These are phyloP conservation scores for Brassica hybrid DNA, from an alignment of 441 rosid species.

Conservation along the genomic window DNA sequence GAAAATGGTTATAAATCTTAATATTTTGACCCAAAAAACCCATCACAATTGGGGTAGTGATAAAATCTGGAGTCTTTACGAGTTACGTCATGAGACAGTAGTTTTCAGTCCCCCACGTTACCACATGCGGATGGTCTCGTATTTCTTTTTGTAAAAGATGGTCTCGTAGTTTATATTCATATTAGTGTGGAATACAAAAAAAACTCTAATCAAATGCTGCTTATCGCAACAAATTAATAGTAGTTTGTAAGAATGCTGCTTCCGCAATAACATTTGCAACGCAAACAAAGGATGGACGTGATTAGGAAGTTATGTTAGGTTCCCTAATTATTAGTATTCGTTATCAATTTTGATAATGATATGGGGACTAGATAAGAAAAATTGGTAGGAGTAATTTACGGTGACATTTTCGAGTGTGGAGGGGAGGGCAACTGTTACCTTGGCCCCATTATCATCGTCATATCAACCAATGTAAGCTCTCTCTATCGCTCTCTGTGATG, in stretches of 20 bases:
- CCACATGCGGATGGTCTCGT: neutral
- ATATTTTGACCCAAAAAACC: neutral
- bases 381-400: slow-evolving; percentile 27
- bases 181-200: neutral
- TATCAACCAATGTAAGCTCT: slow-evolving; percentile 8
- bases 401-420: slow-evolving; percentile 40
- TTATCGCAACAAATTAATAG: neutral
- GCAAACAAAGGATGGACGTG: slow-evolving; percentile 13
- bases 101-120: neutral
- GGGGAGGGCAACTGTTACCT: slow-evolving; percentile 33
- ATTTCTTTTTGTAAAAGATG: neutral
- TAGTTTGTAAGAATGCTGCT: neutral
- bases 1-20: too few relatives aligned
- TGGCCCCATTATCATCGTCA: slow-evolving; percentile 32
- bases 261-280: slow-evolving; percentile 1
- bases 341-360: neutral
- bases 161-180: neutral
- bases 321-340: neutral
- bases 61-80: neutral
- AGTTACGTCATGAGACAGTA: neutral
- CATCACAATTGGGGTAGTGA: neutral
- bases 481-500: slow-evolving; percentile 28
- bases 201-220: neutral
- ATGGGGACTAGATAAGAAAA: slow-evolving; percentile 9
- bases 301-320: slow-evolving; percentile 11